These are phyloP conservation scores for Mycosphaerelloides madeirae DNA, from an alignment of 2,329 filamentous ascomycete species.

Conservation along the genomic window DNA sequence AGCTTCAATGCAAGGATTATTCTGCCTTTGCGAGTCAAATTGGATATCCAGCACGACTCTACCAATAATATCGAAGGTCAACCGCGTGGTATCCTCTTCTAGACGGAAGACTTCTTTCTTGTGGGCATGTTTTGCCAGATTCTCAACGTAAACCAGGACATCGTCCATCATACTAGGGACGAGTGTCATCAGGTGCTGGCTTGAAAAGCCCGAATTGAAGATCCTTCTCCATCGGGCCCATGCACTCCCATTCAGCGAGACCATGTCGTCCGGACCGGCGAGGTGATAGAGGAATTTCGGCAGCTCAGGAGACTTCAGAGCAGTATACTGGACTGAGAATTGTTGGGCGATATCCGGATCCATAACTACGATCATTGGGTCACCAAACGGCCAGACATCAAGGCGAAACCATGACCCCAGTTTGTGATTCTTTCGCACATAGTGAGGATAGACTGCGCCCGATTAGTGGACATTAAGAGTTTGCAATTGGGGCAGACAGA, in stretches of 20 bases:
- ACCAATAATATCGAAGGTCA: conserved; percentile 42
- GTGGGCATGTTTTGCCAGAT: conserved; percentile 34
- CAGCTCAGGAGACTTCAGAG: conserved; percentile 12
- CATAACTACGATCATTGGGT: conserved; percentile 18
- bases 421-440: conserved; percentile 18
- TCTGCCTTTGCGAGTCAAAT: conserved; percentile 33
- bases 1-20: conserved; percentile 35
- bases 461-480: not conserved
- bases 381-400: conserved; percentile 21
- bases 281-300: conserved; percentile 14
- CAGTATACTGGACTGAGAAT: conserved; percentile 12
- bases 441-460: conserved; percentile 8
- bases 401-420: conserved; percentile 18
- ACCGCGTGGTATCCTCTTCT: conserved; percentile 36
- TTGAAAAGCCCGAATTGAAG: conserved; percentile 41
- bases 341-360: conserved; percentile 19
- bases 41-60: conserved; percentile 36
- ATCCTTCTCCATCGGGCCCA: conserved; percentile 43
- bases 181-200: conserved; percentile 37
- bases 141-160: conserved; percentile 28
- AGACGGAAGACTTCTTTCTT: conserved; percentile 37
- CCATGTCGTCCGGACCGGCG: conserved; percentile 22
- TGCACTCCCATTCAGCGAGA: conserved; percentile 33
- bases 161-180: conserved; percentile 37
- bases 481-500: not conserved